Percentiles rank a stretch among this genome's conserved stretches.
phyloP scores from a whole-genome alignment of 2,329 filamentous ascomycete genomes.

The Acarospora socialis region DNA sequence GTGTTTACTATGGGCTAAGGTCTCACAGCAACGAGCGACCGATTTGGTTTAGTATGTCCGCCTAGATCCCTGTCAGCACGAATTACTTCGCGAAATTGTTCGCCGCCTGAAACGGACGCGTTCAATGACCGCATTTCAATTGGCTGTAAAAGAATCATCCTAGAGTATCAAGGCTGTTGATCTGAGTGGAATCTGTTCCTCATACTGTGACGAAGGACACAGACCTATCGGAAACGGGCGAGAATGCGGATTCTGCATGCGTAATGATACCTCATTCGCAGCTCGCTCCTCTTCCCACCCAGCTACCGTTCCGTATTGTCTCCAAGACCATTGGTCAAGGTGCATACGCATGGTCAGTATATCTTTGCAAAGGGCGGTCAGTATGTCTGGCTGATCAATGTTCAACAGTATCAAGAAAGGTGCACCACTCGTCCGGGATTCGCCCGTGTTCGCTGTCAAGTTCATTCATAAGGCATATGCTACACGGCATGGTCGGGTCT shows the following conservation, averaged over 20 bases:
- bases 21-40: no score
- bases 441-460: constrained; percentile 88
- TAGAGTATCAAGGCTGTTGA: no score
- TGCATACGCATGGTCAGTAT: constrained; percentile 81
- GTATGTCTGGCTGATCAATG: constrained; percentile 3
- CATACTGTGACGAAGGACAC: no score
- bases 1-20: no score
- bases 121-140: no score
- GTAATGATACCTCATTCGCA: constrained; percentile 51
- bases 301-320: constrained; percentile 85
- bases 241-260: not conserved
- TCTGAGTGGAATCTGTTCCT: no score
- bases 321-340: constrained; percentile 94
- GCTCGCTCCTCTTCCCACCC: constrained; percentile 64
- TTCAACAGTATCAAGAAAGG: constrained; percentile 75
- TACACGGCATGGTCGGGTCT: constrained; percentile 73
- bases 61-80: no score
- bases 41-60: no score
- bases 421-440: constrained; percentile 51
- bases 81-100: no score
- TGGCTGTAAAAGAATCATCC: no score
- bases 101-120: no score
- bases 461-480: constrained; percentile 98
- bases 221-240: no score
- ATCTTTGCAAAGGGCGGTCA: not conserved